Base-by-base conservation (phyloP, 225 moss, liverwort and hornwort species). In the Anthoceros angustus region DNA sequence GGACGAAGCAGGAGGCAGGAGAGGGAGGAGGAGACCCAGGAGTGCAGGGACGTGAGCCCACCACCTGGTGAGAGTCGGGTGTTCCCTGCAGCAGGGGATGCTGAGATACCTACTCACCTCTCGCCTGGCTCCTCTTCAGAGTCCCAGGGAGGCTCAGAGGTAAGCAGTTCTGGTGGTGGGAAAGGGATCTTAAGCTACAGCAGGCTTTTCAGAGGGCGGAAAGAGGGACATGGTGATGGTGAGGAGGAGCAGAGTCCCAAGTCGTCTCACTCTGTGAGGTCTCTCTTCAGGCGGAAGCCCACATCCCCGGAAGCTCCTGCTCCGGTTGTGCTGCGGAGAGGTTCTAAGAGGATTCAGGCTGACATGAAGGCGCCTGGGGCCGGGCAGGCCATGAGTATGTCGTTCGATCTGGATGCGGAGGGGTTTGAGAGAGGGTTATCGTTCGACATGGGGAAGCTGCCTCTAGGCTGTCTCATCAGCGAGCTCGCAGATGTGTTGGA, bases 151-250 rank as follows among this genome's bases (percentile, higher is more conserved):
- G 23, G 55, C 4, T 18, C 18, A 0, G 10, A 18, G 16, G 55
- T 0, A 1, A 55, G 55, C 55, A 55, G 8, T 55, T 18, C 55
- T 23, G 23, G 55, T 15, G 23, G 55, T 20, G 55, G 55, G 2
- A 18, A 5, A 20, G 55, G 55, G 55, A 18, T 15, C 14, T 55
- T 55, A 1, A 55, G 55, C 23, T 55, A 55, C 55, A 55, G 55
- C 55, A 55, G 55, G 23, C 55, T 55, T 23, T 55, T 55, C 55
- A 55, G 55, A 20, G 55, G n/a, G 18, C 55, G 55, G 55, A 55
- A 55, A 55, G 55, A 55, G n/a, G 23, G 23, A 12, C n/a, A 55
- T 20, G 55, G n/a, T 7, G 55, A 55, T 55, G 55, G 55, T 15
- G 55, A 15, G 55, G 55, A 55, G 55, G 55, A 18, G 55, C 55